phyloP scores from a whole-genome alignment of 164 flowering plant species.

The Liriodendron chinense region DNA sequence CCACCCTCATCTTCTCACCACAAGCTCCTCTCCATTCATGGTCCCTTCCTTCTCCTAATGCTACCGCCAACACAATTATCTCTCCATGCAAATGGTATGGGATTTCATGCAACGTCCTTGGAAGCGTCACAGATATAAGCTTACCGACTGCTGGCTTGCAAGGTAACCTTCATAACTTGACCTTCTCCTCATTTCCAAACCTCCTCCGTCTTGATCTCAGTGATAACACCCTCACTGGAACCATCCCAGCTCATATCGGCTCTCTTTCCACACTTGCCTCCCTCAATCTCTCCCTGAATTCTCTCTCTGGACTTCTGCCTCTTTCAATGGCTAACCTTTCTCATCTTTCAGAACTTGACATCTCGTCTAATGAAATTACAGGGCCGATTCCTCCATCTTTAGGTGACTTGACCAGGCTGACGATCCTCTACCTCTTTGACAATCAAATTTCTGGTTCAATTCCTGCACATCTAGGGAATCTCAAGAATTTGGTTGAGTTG shows the following conservation, averaged over 20 bases:
- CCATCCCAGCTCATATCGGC: not conserved
- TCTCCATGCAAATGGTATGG: not conserved
- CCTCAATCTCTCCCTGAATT: not conserved
- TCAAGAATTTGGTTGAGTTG: not conserved
- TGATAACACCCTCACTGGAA: not conserved
- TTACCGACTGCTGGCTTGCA: not conserved
- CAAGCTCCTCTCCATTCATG: constrained; percentile 6
- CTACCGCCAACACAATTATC: not conserved
- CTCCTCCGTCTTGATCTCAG: not conserved
- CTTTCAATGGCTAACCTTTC: not conserved
- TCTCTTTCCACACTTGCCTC: not conserved
- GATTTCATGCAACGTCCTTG: not conserved
- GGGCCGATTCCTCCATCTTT: not conserved
- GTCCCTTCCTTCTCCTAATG: not conserved
- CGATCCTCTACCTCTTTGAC: constrained; percentile 36
- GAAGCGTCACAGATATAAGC: not conserved
- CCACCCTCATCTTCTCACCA: too few relatives aligned
- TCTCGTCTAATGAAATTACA: not conserved
- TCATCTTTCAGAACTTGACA: not conserved
- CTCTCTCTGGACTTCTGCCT: not conserved
- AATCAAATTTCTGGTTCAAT: constrained; percentile 66
- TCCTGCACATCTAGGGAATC: constrained; percentile 59
- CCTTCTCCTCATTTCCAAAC: not conserved
- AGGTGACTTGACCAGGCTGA: not conserved
- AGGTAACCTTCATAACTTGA: not conserved